Conservation (phyloP, 2,329 filamentous ascomycete genomes). For the Monosporascus sp. region DNA sequence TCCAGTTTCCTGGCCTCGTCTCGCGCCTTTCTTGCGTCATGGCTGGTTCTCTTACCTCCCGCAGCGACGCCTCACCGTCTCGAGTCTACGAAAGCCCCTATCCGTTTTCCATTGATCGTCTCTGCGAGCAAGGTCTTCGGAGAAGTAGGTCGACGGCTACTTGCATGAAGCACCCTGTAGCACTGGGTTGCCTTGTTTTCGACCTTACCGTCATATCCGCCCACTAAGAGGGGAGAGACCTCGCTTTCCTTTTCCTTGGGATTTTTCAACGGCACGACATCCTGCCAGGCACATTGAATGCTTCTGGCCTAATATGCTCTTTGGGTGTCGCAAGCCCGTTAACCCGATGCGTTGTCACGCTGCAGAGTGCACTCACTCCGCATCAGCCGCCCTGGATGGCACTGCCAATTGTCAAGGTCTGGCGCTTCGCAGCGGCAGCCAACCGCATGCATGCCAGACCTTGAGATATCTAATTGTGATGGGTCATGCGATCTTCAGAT, state of each 20-base stretch:
- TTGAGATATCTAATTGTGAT: background rate
- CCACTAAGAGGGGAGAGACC: background rate
- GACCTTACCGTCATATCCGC: background rate
- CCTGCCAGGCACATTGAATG: background rate
- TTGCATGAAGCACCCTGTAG: background rate
- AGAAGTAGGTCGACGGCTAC: background rate
- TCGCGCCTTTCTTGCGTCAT: background rate
- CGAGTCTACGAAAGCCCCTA: background rate
- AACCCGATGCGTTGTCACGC: background rate
- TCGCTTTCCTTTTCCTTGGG: background rate
- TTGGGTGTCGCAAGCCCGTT: background rate
- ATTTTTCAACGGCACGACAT: background rate
- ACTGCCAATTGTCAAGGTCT: background rate
- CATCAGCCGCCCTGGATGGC: background rate
- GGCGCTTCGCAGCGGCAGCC: background rate
- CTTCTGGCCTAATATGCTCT: background rate
- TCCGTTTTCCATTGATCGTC: background rate
- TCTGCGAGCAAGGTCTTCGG: background rate
- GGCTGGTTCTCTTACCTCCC: background rate
- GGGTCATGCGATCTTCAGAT: background rate
- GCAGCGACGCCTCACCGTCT: background rate
- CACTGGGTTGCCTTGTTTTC: background rate
- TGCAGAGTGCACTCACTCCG: background rate
- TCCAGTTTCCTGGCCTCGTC: background rate
- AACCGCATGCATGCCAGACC: background rate